Evolutionary conservation across 1,284 basidiomycete genomes (phyloP), one percentile per base, ranked within the genome.

Genomic region (Apiotrichum gamsii): DNA sequence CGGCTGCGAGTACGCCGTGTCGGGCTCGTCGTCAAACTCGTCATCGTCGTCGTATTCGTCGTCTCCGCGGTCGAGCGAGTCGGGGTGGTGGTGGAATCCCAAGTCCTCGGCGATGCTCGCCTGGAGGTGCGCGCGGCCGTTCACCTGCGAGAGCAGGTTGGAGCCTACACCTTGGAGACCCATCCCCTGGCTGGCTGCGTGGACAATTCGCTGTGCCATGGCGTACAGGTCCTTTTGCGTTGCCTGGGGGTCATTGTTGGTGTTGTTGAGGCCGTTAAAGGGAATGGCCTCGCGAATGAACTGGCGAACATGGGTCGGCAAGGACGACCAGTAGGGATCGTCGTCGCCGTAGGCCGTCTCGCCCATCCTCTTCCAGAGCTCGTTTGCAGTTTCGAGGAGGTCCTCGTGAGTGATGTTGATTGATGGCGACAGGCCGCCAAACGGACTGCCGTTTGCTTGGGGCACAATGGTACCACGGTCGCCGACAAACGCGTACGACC

Each of bases 181-280:
- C 60, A 77, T 76, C 21, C 79, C 78, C 19, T 79, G 75, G 56
- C 79, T 79, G 10, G 72, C 72, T 18, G 70, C 71, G 35, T 59
- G 61, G 14, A 81, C 76, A 64, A 83, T 80, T 64, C 81, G 81
- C 60, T 83, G 82, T 28, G 82, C 82, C 59, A 83, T 78, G 47
- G 80, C 76, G 61, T 82, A 81, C 78, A 84, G 80, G 28, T 79
- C 67, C 39, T 62, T 57, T 50, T 71, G 65, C 42, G 66, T 65
- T 21, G 61, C 57, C 35, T 60, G 56, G 32, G 59, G 50, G 25
- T 62, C 57, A 36, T 59, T 60, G 36, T 57, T 48, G 21, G 51
- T 51, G 39, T 62, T 59, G 41, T 59, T 57, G n/a, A 56, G 49
- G 8, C 47, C 57, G 35, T 58, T 56, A 51, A 76, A 70, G 1